Percentiles rank a stretch among this genome's conserved stretches.
These are phyloP conservation scores for Magnusiomyces suaveolens DNA, from an alignment of 1,139 yeast genomes.

Conservation along the genomic window DNA sequence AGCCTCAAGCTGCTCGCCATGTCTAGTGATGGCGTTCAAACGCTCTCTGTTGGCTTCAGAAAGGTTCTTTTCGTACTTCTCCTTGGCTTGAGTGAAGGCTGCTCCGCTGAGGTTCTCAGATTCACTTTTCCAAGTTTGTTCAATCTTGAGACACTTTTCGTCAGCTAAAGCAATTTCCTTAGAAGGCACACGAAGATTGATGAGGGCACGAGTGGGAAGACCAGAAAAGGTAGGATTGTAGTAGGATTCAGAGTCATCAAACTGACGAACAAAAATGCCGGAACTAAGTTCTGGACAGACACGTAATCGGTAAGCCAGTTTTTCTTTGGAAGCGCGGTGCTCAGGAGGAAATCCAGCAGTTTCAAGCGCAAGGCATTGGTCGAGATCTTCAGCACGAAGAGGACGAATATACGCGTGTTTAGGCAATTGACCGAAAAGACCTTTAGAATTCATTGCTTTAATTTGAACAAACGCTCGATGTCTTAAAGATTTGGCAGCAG, in stretches of 20 bases:
- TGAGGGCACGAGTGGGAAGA: background rate
- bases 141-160: conserved; percentile 2
- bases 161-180: background rate
- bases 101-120: conserved; percentile 16
- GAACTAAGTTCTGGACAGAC: conserved; percentile 85
- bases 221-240: background rate
- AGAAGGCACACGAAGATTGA: background rate
- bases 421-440: conserved; percentile 32
- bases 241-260: conserved; percentile 6
- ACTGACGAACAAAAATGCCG: conserved; percentile 63
- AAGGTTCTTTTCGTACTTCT: background rate
- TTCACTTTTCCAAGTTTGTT: conserved; percentile 20
- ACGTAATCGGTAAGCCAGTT: conserved; percentile 56
- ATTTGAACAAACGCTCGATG: background rate
- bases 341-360: conserved; percentile 58
- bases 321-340: conserved; percentile 52
- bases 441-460: background rate
- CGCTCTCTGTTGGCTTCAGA: background rate
- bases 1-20: background rate
- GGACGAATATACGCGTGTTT: conserved; percentile 75
- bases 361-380: conserved; percentile 56
- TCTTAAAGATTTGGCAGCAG: background rate
- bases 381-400: conserved; percentile 57
- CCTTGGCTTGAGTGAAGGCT: background rate
- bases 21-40: background rate